Evolutionary conservation across 2,329 filamentous ascomycete genomes (phyloP), one percentile per base, ranked within the genome.

Genomic region (Fusarium protoensiforme): DNA sequence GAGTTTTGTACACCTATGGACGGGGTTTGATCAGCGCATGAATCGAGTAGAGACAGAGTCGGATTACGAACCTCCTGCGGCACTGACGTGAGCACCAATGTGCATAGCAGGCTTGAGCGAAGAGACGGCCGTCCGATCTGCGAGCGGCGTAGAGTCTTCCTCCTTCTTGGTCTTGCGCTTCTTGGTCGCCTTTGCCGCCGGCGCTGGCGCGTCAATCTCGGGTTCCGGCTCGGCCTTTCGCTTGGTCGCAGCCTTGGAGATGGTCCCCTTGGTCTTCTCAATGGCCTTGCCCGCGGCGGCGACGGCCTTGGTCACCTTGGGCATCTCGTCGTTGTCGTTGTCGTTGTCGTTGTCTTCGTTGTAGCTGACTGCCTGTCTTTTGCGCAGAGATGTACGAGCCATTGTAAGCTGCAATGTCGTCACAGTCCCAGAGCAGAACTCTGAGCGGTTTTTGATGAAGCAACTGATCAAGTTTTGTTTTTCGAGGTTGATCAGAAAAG

Each of bases 1-100:
- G 95, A 89, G 81, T 98, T 98, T 65, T 98, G 95, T 1, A 98
- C 93, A 61, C 95, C 94, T 95, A 13, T 48, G 67, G 46, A 48
- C 39, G 14, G 65, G 9, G 24, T 20, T 65, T 58, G 60, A 57
- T 57, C 11, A 61, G 43, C 22, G 14, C 7, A n/a, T 20, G 31
- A 77, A 73, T 58, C 51, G 39, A 10, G 33, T 14, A 48, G 24
- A 31, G 7, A 20, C 10, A 29, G 18, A 64, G 5, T 35, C 41
- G 18, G 43, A 38, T 11, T 56, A 74, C 86, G 64, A 81, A 93
- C 94, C 96, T 85, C 95, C 96, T 31, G 96, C 95, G 71, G 90
- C 92, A 82, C 93, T 96, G 69, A 98, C 94, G 81, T 99, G 96
- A 1, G 96, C 96, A 18, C 96, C 96, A 64, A 99, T 92, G 78